A percentile compares a stretch with the other conserved stretches of the same genome.
Evolutionary conservation across 805 yeast species (phyloP).

Genomic region (Metschnikowia bowlesiae): DNA sequence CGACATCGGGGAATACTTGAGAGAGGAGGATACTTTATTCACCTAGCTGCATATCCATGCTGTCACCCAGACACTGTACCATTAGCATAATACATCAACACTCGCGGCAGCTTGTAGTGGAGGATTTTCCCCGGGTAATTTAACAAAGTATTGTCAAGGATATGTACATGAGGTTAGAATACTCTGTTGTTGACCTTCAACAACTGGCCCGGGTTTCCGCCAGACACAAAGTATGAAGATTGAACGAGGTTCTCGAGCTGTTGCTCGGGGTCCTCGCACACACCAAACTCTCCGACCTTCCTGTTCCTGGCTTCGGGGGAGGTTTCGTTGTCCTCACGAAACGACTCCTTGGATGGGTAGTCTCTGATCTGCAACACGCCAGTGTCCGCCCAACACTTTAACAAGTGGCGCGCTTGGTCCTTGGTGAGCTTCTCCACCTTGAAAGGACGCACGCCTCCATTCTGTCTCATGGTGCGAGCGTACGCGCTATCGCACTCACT

Average conservation of each 20-base stretch:
- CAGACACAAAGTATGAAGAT: conserved; percentile 28
- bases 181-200: conserved; percentile 28
- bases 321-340: conserved; percentile 8
- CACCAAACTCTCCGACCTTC: conserved; percentile 17
- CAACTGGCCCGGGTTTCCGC: conserved; percentile 39
- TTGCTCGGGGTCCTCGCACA: conserved; percentile 18
- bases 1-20: conserved; percentile 94
- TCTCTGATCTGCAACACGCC: conserved; percentile 34
- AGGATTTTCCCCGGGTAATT: background rate
- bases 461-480: conserved; percentile 42
- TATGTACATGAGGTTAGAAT: conserved; percentile 15
- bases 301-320: conserved; percentile 5
- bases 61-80: conserved; percentile 2
- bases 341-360: conserved; percentile 26
- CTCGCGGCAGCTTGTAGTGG: background rate
- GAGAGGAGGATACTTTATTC: conserved; percentile 95
- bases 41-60: conserved; percentile 39
- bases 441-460: conserved; percentile 30
- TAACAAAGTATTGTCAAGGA: too few relatives aligned
- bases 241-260: conserved; percentile 28
- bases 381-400: conserved; percentile 28
- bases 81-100: conserved; percentile 10
- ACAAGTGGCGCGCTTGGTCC: conserved; percentile 27
- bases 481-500: conserved; percentile 51
- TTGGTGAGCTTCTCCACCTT: conserved; percentile 27